Percentiles rank a stretch among this genome's conserved stretches.
Evolutionary conservation across 2,329 filamentous ascomycete species (phyloP).

Genomic region (Bipolaris sorokiniana): DNA sequence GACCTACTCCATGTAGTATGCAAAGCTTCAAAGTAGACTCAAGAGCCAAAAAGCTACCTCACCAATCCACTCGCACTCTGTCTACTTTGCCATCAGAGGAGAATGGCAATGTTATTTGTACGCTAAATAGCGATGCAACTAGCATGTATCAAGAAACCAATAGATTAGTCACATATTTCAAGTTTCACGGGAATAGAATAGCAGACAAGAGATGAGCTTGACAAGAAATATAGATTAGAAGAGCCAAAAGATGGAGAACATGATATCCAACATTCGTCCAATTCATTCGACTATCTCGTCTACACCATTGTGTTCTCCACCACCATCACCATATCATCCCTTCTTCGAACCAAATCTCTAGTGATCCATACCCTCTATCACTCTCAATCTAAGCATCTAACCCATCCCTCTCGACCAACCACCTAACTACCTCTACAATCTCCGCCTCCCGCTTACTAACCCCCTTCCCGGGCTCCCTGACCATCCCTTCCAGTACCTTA

Average conservation of each 20-base stretch:
- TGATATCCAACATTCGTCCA: no score
- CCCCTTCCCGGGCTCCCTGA: slow-evolving; percentile 73
- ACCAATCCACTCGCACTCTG: neutral
- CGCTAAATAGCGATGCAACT: neutral
- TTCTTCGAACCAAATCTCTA: neutral
- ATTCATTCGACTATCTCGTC: no score
- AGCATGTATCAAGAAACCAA: neutral
- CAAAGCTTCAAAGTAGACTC: neutral
- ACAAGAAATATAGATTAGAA: no score
- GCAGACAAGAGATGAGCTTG: no score
- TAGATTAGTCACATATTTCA: no score
- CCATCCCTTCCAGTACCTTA: slow-evolving; percentile 77
- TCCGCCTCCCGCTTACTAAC: slow-evolving; percentile 57
- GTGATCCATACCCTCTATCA: neutral
- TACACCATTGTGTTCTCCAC: no score
- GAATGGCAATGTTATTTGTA: neutral
- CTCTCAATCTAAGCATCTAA: slow-evolving; percentile 61
- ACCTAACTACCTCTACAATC: slow-evolving; percentile 77
- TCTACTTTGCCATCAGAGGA: neutral
- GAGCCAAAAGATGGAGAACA: no score
- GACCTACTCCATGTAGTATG: neutral
- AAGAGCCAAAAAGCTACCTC: neutral
- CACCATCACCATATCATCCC: neutral
- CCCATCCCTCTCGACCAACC: slow-evolving; percentile 87
- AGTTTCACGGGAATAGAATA: no score